Base-by-base conservation (phyloP, 2,329 filamentous ascomycete genomes). In the Microdochium trichocladiopsis region DNA sequence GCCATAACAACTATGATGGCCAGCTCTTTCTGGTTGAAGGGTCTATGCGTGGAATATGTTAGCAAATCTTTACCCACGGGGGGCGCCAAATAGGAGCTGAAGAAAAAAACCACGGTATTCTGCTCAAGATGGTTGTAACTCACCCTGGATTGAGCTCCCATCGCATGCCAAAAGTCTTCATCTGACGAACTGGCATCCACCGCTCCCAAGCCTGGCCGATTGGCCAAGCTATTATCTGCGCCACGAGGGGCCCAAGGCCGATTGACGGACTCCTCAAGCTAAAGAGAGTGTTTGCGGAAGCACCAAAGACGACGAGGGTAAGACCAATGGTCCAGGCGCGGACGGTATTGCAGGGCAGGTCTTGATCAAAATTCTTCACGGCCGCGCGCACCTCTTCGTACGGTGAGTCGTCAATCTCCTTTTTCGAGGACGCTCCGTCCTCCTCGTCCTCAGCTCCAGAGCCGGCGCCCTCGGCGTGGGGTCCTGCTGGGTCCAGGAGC, bases 21-120 rank as follows among this genome's bases (percentile, higher is more conserved):
- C 62, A 87, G 84, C 61, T 88, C 84, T 65, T 88, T 88, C 63
- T 85, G 75, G 60, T 86, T 88, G 67, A 88, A 88, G 1, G 83
- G 83, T 16, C 41, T 45, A 18, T 14, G 8, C 3, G 11, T 3
- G 5, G 4, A 22, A 45, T 8, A 16, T 22, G 41, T 45, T 18
- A 45, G 41, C 18, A 31, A 31, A 8, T n/a, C n/a, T 31, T 8
- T 31, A 31, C 8, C 8, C 28, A 31, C n/a, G n/a, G n/a, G n/a
- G n/a, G n/a, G n/a, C n/a, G n/a, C n/a, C n/a, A n/a, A n/a, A n/a
- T n/a, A n/a, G n/a, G n/a, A n/a, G n/a, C n/a, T n/a, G n/a, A n/a
- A n/a, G n/a, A n/a, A n/a, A n/a, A n/a, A n/a, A 37, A 16, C 6
- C 6, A 4, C 6, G 14, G 14, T 37, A 16, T 16, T 5, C 14